These are phyloP conservation scores for Tulasnella calospora DNA, from an alignment of 768 basidiomycete species.

Conservation along the genomic window DNA sequence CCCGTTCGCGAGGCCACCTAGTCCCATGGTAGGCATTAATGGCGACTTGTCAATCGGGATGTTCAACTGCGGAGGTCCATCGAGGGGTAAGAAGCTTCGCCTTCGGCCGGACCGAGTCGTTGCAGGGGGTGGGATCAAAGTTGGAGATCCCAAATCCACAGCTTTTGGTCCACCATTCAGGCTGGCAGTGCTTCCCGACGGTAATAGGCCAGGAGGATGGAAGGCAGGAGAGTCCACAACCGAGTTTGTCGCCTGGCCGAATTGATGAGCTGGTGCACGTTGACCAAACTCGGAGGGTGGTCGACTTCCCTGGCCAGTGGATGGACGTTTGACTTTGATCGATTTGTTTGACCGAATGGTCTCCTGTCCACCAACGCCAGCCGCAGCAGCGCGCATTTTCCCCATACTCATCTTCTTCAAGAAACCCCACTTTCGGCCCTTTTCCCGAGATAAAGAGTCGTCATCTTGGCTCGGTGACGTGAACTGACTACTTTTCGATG, in stretches of 20 bases:
- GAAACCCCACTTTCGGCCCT: conserved; percentile 86
- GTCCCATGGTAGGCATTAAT: conserved; percentile 44
- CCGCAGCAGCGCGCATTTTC: conserved; percentile 52
- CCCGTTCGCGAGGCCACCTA: neutral
- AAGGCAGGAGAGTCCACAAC: neutral
- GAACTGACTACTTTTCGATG: conserved; percentile 12
- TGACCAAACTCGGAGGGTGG: conserved; percentile 1
- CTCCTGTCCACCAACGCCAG: neutral
- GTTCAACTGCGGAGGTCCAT: conserved; percentile 55
- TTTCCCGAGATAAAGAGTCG: conserved; percentile 32
- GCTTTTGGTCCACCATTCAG: neutral
- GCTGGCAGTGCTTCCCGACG: neutral
- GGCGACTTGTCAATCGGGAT: conserved; percentile 60
- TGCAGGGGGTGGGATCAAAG: conserved; percentile 3
- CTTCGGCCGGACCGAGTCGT: conserved; percentile 55
- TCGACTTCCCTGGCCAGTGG: conserved; percentile 5
- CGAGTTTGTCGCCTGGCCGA: neutral
- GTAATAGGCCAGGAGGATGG: neutral
- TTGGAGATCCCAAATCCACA: conserved; percentile 1
- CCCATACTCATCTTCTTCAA: conserved; percentile 97
- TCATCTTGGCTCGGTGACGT: neutral
- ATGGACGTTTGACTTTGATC: neutral
- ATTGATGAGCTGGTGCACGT: neutral
- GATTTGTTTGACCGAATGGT: neutral
- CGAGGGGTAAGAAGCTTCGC: conserved; percentile 84